Conservation (phyloP, 1,139 yeast genomes). For the Suzukiozyma palmioleophila region DNA sequence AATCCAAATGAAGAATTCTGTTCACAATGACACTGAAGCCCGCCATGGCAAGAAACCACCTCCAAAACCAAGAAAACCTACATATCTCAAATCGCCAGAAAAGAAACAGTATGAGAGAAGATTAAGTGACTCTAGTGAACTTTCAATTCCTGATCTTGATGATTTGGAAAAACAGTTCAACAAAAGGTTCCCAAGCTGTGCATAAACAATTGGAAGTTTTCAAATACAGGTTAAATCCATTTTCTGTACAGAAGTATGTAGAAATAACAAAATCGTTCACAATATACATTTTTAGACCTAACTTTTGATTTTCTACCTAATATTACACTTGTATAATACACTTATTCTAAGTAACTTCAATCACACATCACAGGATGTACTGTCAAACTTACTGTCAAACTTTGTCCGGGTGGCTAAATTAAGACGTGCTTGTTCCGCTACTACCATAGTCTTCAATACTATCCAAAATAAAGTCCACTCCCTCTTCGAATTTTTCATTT, state of each 20-base stretch:
- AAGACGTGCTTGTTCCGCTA: slow-evolving; percentile 16
- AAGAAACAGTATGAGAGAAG: slow-evolving; percentile 16
- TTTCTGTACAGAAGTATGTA: too few species aligned
- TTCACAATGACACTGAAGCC: not conserved
- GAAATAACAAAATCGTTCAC: too few species aligned
- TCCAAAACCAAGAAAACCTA: slow-evolving; percentile 61
- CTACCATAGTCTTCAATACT: slow-evolving; percentile 53
- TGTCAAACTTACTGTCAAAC: not conserved
- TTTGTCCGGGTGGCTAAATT: not conserved
- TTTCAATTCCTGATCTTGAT: slow-evolving; percentile 51
- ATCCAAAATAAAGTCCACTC: slow-evolving; percentile 76
- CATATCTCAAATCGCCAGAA: slow-evolving; percentile 41
- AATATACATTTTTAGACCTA: too few species aligned
- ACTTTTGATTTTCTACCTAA: too few species aligned
- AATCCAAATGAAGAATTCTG: slow-evolving; percentile 1
- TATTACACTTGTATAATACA: too few species aligned
- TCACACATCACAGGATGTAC: not conserved
- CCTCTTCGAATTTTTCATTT: slow-evolving; percentile 81
- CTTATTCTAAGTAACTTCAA: too few species aligned
- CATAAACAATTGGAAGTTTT: slow-evolving; percentile 13
- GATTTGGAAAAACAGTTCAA: slow-evolving; percentile 52
- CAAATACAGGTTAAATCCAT: too few species aligned
- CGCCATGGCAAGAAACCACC: slow-evolving; percentile 40
- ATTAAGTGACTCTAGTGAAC: slow-evolving; percentile 37
- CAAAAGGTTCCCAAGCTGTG: slow-evolving; percentile 52